These are phyloP conservation scores for Fusarium verticillioides DNA, from an alignment of 2,329 filamentous ascomycete species.

Conservation along the genomic window DNA sequence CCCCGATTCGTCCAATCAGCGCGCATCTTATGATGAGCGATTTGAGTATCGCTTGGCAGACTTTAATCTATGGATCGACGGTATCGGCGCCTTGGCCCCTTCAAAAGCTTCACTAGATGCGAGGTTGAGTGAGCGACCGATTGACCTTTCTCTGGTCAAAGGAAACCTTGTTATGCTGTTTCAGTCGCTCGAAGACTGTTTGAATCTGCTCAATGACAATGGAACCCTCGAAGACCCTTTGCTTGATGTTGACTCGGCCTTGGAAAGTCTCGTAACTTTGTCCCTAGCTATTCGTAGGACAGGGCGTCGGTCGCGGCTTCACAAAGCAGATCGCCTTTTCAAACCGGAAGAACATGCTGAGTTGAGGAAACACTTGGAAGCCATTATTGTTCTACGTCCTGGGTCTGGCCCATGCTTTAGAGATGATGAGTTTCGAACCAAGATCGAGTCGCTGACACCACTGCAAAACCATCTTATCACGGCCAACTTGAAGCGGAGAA, in stretches of 20 bases:
- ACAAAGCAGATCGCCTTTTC: neutral
- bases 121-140: neutral
- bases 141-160: neutral
- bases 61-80: neutral
- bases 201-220: rapidly evolving
- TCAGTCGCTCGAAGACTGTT: rapidly evolving
- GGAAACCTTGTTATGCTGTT: neutral
- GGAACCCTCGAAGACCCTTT: rapidly evolving
- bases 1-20: neutral
- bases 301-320: rapidly evolving
- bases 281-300: neutral
- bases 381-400: rapidly evolving
- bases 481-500: neutral
- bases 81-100: rapidly evolving
- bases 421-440: rapidly evolving
- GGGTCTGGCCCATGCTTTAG: rapidly evolving
- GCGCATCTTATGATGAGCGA: neutral
- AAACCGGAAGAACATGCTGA: neutral
- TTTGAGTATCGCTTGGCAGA: neutral
- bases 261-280: neutral
- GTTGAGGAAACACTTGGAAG: neutral
- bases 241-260: neutral
- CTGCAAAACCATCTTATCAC: neutral
- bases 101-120: neutral
- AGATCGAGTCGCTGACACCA: rapidly evolving